A percentile compares a stretch with the other conserved stretches of the same genome.
Conservation (phyloP, 148 eudicot genomes). For the Chenopodium formosanum region DNA sequence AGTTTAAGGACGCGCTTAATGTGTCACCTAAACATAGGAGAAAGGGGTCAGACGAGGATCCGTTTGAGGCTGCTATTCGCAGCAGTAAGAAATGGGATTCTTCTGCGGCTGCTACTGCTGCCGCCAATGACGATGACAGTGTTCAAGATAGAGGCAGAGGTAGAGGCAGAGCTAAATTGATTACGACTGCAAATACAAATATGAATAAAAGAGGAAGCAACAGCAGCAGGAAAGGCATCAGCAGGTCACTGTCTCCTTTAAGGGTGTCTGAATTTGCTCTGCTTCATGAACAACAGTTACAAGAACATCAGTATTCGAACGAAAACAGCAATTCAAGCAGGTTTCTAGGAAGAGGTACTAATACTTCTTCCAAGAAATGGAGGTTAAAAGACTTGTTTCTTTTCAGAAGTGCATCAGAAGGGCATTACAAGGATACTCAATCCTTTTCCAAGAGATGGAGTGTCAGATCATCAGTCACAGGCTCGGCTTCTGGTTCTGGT, state of each 20-base stretch:
- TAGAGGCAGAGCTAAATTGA: not conserved
- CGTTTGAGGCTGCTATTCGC: slow-evolving; percentile 22
- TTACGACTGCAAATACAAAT: not conserved
- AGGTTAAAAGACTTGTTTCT: slow-evolving; percentile 57
- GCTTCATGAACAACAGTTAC: slow-evolving; percentile 17
- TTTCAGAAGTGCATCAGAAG: slow-evolving; percentile 79
- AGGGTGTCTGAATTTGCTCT: slow-evolving; percentile 42
- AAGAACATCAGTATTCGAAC: not conserved
- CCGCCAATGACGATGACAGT: not conserved
- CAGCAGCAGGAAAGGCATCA: slow-evolving; percentile 23
- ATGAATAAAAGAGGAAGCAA: not conserved
- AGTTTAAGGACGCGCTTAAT: slow-evolving; percentile 12
- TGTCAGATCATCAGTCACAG: slow-evolving; percentile 39
- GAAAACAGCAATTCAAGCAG: not conserved
- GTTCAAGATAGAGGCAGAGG: slow-evolving; percentile 13
- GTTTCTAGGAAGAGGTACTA: not conserved
- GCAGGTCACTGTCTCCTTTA: slow-evolving; percentile 40
- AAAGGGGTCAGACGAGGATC: slow-evolving; percentile 7
- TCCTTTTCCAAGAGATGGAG: slow-evolving; percentile 27
- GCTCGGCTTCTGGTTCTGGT: not conserved
- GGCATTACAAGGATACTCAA: slow-evolving; percentile 29
- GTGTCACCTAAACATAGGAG: slow-evolving; percentile 22
- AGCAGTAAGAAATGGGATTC: not conserved
- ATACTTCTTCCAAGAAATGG: slow-evolving; percentile 42
- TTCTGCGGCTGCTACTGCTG: not conserved